Base-by-base conservation (phyloP, 306 rosid species). In the Castanospermum australe region DNA sequence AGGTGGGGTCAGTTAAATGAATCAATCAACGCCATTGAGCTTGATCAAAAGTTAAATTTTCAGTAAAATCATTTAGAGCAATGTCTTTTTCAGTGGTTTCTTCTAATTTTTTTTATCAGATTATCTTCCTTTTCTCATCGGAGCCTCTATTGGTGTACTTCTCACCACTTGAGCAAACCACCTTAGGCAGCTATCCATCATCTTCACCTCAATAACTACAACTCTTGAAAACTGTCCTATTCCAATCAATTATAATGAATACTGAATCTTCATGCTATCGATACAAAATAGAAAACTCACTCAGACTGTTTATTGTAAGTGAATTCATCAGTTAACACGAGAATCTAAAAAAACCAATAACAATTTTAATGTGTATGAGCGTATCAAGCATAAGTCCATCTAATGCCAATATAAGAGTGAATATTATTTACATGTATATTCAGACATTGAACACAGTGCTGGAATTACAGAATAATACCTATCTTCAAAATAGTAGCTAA, bases 401-500 rank as follows among this genome's bases (percentile, higher is more conserved):
- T 14, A 48, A 48, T n/a, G 45, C 20, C 35, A 51, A 13, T 47
- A 39, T 62, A 47, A 47, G 38, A 25, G n/a, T n/a, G 24, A 69
- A 25, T 33, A 30, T 61, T 9, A 48, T 18, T 36, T 30, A 54
- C 8, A 41, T 9, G 55, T 18, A 44, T 2, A 70, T 52, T 62
- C 18, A 39, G 10, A 33, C 69, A 77, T 22, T 59, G 22, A 68
- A 45, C 44, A 45, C 22, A 30, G 51, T 8, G 35, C 18, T 47
- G 21, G 20, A 55, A 77, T 63, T 44, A 35, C 54, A 86, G 79
- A 79, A 61, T 33, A 24, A 57, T 64, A 69, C 15, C 59, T 15
- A 55, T 39, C 62, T 61, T 76, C 38, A 62, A 61, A 79, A 72
- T 8, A 52, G 76, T 60, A 81, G 84, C 88, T 82, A 76, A 93